Evolutionary conservation across 495 filamentous ascomycete species (phyloP), one percentile per base, ranked within the genome.

Genomic region (Aspergillus ostianus): DNA sequence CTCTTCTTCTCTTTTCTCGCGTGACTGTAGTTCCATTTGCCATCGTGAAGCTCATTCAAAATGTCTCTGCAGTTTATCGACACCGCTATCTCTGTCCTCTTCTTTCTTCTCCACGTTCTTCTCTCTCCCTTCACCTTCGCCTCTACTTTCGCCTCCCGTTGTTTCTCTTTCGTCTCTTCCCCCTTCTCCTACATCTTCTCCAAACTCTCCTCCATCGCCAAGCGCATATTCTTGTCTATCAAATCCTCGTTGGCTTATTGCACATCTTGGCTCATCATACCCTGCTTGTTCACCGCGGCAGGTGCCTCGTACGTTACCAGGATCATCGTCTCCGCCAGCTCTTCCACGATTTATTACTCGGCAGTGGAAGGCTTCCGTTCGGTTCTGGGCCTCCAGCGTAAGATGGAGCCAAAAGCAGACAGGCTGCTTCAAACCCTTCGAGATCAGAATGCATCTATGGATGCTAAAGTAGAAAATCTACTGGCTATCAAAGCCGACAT

Each of bases 401-500:
- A 55, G 19, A 80, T 80, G 77, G 77, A 80, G 60, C 55, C 67
- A 26, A 79, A 74, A 62, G 75, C 75, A 21, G 77, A 76, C 47
- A 84, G 87, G 73, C 82, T 94, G 55, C 70, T 87, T 61, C 79
- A 79, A 32, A 76, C 85, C 51, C 80, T 93, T 57, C 87, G 86
- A 67, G 88, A 85, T 70, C 67, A 70, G 49, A 89, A 90, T 60
- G 77, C 81, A 29, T 79, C 86, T 7, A 76, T 88, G 65, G 91
- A 95, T 58, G 75, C 81, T 45, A 92, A 92, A 70, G 80, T 91
- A 58, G 74, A 84, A 51, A 83, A 84, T 41, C 77, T 96, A 53
- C 90, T 85, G 52, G 79, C 77, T 62, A 73, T 93, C 71, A 95
- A 95, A 71, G 89, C 89, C 51, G 84, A 85, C 66, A 94, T 96